phyloP scores from a whole-genome alignment of 495 filamentous ascomycete species.

The Tuber aestivum region DNA sequence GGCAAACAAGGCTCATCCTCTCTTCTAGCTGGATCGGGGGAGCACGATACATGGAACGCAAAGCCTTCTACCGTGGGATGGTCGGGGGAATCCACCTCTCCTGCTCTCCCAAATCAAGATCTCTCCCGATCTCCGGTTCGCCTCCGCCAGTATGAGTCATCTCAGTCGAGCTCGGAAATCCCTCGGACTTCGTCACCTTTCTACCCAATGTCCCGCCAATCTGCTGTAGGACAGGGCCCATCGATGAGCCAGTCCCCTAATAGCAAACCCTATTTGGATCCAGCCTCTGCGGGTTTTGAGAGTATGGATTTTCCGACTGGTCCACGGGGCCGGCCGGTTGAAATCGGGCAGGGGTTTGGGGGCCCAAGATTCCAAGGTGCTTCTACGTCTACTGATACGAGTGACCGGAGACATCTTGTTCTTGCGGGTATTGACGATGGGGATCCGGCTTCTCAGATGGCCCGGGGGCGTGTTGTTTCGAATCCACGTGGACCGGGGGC shows the following conservation, averaged over 20 bases:
- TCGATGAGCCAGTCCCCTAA: constrained; percentile 38
- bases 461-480: constrained; percentile 39
- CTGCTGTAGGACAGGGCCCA: constrained; percentile 36
- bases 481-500: constrained; percentile 35
- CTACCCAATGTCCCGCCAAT: constrained; percentile 40
- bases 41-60: constrained; percentile 38
- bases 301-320: constrained; percentile 36
- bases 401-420: constrained; percentile 33
- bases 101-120: constrained; percentile 38
- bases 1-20: constrained; percentile 42
- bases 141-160: constrained; percentile 42
- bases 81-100: constrained; percentile 38
- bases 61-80: constrained; percentile 33
- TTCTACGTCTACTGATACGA: constrained; percentile 7
- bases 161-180: constrained; percentile 35
- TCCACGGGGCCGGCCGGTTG: constrained; percentile 32
- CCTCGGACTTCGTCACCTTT: constrained; percentile 41
- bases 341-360: constrained; percentile 39
- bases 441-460: constrained; percentile 30
- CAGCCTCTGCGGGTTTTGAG: constrained; percentile 38
- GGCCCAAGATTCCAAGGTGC: constrained; percentile 9
- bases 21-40: constrained; percentile 38
- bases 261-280: constrained; percentile 40
- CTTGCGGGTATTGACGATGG: constrained; percentile 37
- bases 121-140: constrained; percentile 40